A percentile compares a stretch with the other conserved stretches of the same genome.
These are phyloP conservation scores for Sindora glabra DNA, from an alignment of 306 rosid species.

Conservation along the genomic window DNA sequence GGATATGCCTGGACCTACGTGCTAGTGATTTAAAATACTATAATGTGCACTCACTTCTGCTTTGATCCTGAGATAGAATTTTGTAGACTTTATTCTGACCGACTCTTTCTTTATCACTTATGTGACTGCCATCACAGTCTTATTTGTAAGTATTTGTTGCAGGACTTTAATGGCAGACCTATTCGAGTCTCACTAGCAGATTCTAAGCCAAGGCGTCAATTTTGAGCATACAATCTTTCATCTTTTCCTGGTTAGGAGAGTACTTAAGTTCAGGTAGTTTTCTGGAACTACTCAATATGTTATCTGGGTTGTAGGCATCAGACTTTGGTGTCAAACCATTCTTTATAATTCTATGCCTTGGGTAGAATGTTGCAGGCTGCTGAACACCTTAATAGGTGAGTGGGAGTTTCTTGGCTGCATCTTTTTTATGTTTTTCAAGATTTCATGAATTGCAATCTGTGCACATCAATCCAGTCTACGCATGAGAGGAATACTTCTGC, in stretches of 20 bases:
- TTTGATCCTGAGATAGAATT: neutral
- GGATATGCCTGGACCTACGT: neutral
- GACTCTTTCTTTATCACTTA: neutral
- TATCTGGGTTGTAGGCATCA: neutral
- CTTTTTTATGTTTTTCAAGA: slow-evolving; percentile 1
- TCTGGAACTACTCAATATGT: neutral
- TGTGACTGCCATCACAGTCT: neutral
- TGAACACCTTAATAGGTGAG: slow-evolving; percentile 15
- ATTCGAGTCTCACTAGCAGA: slow-evolving; percentile 69
- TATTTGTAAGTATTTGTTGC: slow-evolving; percentile 19
- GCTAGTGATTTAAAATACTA: neutral
- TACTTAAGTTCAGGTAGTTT: slow-evolving; percentile 25
- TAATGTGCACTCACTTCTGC: neutral
- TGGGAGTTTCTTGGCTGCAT: slow-evolving; percentile 15
- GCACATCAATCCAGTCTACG: slow-evolving; percentile 1
- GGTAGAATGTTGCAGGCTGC: neutral
- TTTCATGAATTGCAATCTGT: slow-evolving; percentile 9
- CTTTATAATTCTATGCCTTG: neutral
- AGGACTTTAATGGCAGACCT: slow-evolving; percentile 86
- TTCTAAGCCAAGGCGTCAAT: slow-evolving; percentile 56
- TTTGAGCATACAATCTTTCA: slow-evolving; percentile 27
- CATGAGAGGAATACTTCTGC: neutral
- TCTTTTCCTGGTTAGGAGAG: slow-evolving; percentile 15
- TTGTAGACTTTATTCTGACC: neutral
- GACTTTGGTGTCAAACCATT: neutral